Evolutionary conservation across 495 filamentous ascomycete genomes (phyloP).

Genomic region (Daldinia concentrica): DNA sequence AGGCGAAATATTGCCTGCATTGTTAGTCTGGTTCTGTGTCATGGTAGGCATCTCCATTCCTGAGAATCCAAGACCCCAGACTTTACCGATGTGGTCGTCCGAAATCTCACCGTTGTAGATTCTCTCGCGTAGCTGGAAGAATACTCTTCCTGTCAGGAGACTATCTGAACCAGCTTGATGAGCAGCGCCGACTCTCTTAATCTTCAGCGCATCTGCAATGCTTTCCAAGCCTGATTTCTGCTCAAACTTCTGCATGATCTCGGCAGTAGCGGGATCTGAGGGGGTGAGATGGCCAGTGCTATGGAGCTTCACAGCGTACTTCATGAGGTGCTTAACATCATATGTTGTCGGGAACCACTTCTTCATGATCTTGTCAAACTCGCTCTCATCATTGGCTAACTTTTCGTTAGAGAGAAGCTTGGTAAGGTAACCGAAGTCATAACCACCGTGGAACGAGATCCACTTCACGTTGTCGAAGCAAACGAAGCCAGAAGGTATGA

Average conservation of each 20-base stretch:
- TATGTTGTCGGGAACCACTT: slow-evolving; percentile 93
- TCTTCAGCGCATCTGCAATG: slow-evolving; percentile 89
- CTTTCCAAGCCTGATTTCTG: slow-evolving; percentile 90
- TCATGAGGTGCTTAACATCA: slow-evolving; percentile 98
- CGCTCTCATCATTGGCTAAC: slow-evolving; percentile 84
- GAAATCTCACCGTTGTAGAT: slow-evolving; percentile 86
- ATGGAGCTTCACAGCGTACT: slow-evolving; percentile 68
- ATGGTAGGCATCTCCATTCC: slow-evolving; percentile 61
- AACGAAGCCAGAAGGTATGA: slow-evolving; percentile 93
- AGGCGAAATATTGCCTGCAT: slow-evolving; percentile 48
- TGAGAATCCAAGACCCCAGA: slow-evolving; percentile 78
- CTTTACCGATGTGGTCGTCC: slow-evolving; percentile 79
- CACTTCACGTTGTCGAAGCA: slow-evolving; percentile 87
- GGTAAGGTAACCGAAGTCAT: slow-evolving; percentile 96
- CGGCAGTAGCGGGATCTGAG: slow-evolving; percentile 66
- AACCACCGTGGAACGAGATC: slow-evolving; percentile 98
- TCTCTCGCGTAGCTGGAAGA: slow-evolving; percentile 84
- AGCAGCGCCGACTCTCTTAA: slow-evolving; percentile 83
- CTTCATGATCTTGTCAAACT: slow-evolving; percentile 84
- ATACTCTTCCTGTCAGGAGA: slow-evolving; percentile 90
- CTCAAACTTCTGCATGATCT: slow-evolving; percentile 80
- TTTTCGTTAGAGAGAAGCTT: slow-evolving; percentile 85
- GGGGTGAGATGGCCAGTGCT: slow-evolving; percentile 73
- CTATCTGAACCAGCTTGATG: slow-evolving; percentile 95
- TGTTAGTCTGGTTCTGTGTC: slow-evolving; percentile 33